Evolutionary conservation across 1,139 yeast species (phyloP), one percentile per base, ranked within the genome.

Genomic region (Debaryomyces sp.): DNA sequence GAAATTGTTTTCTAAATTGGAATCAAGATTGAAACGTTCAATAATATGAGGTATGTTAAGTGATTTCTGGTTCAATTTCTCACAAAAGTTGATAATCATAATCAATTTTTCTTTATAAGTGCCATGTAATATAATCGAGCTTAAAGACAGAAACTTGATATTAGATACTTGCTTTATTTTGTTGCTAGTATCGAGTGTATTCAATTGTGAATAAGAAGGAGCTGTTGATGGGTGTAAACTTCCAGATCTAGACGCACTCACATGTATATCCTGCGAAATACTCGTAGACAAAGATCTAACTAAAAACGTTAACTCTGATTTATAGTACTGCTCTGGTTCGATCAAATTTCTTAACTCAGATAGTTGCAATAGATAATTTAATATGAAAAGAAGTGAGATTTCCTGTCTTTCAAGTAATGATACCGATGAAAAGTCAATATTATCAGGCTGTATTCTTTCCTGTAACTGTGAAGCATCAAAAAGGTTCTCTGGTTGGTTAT

Each of bases 71-170:
- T 50, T 51, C 15, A 62, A 54, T 8, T 45, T 36, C 26, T 63
- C 61, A 40, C 64, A 56, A 44, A 68, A 60, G 12, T 60, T 51
- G 6, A 66, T 56, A n/a, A 68, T 56, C 38, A 64, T 50, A 18
- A 51, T 55, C 17, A 66, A 57, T 49, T 67, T 70, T 46, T 71
- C 75, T 44, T 68, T 70, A 48, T 73, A 72, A 1, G 73, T 55
- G 0, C 77, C 77, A 45, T 63, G 51, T 8, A 55, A 42, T 2
- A 72, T 46, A 1, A 71, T 58, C 1, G 70, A 58, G 33, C 73
- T 61, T 18, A 71, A 46, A 1, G 63, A 62, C 23, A 55, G 53
- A 39, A 55, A 54, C 29, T 54, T 55, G 50, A 58, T 56, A 18
- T 41, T 29, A 10, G 15, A 8, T 7, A 23, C 29, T 30, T 30